phyloP scores from a whole-genome alignment of 495 filamentous ascomycete species.

The Hypoxylon crocopeplum region DNA sequence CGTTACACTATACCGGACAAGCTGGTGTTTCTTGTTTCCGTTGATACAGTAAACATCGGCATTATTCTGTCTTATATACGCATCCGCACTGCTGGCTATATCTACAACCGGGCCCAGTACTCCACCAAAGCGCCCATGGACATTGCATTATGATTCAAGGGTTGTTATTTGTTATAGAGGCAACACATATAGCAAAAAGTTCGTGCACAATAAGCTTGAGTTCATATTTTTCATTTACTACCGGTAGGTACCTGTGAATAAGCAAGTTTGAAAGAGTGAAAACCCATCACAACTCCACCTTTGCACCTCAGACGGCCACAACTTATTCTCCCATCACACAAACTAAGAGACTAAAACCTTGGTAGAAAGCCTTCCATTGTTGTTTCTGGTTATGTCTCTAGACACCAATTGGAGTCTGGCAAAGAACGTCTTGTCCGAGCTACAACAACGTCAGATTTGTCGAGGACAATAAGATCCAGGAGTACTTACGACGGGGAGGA shows the following conservation, averaged over 20 bases:
- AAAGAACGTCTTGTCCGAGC: constrained; percentile 36
- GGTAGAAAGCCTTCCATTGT: background rate
- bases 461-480: background rate
- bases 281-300: constrained; percentile 22
- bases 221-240: no score
- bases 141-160: no score
- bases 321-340: background rate
- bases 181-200: no score
- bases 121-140: no score
- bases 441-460: background rate
- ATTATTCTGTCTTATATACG: no score
- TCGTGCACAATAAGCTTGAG: no score
- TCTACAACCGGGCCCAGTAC: no score
- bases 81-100: no score
- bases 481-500: constrained; percentile 40
- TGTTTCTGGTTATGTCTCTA: constrained; percentile 3
- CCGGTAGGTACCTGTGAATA: no score
- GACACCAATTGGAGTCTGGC: constrained; percentile 34
- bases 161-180: no score
- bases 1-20: constrained; percentile 58
- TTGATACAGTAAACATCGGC: no score
- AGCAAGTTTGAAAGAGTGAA: constrained; percentile 19
- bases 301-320: background rate
- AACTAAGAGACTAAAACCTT: background rate
- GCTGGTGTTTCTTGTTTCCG: no score